phyloP scores from a whole-genome alignment of 2,329 filamentous ascomycete genomes.

The Leptographium radiaticola region DNA sequence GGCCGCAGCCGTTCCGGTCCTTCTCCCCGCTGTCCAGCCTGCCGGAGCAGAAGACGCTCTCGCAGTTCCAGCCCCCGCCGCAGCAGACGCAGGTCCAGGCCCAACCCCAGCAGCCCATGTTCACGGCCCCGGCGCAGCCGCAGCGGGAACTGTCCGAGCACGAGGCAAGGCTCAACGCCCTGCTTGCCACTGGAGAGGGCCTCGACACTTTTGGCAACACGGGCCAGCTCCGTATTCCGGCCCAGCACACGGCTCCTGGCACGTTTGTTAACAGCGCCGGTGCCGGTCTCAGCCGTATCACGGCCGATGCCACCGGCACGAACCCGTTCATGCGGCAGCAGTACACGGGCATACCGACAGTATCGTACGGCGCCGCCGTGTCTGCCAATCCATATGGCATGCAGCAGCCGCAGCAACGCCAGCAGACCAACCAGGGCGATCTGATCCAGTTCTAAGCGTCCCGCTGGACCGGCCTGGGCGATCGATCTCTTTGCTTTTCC shows the following conservation, averaged over 20 bases:
- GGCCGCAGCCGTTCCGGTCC: conserved; percentile 41
- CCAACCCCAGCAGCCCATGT: conserved; percentile 26
- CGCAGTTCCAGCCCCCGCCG: conserved; percentile 29
- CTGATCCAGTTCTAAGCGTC: conserved; percentile 46
- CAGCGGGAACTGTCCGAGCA: conserved; percentile 48
- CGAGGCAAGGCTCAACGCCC: conserved; percentile 67
- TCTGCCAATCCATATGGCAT: conserved; percentile 45
- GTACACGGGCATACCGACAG: conserved; percentile 62
- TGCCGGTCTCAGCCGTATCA: conserved; percentile 59
- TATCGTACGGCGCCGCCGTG: conserved; percentile 41
- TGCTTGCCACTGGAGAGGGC: conserved; percentile 78
- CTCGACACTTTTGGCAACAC: conserved; percentile 97
- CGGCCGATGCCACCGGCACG: conserved; percentile 51
- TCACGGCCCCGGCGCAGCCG: conserved; percentile 23
- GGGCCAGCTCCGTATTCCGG: conserved; percentile 88
- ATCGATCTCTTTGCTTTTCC: background rate
- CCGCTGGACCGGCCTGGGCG: background rate
- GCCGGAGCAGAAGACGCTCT: conserved; percentile 72
- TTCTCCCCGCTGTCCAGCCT: conserved; percentile 63
- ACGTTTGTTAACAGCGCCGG: conserved; percentile 96
- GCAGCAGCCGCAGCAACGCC: conserved; percentile 37
- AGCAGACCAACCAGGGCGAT: conserved; percentile 30
- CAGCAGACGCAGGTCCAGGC: conserved; percentile 23
- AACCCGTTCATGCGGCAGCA: conserved; percentile 83
- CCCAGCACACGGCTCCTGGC: conserved; percentile 91